phyloP scores from a whole-genome alignment of 2,329 filamentous ascomycete species.

The Calonectria fujianensis region DNA sequence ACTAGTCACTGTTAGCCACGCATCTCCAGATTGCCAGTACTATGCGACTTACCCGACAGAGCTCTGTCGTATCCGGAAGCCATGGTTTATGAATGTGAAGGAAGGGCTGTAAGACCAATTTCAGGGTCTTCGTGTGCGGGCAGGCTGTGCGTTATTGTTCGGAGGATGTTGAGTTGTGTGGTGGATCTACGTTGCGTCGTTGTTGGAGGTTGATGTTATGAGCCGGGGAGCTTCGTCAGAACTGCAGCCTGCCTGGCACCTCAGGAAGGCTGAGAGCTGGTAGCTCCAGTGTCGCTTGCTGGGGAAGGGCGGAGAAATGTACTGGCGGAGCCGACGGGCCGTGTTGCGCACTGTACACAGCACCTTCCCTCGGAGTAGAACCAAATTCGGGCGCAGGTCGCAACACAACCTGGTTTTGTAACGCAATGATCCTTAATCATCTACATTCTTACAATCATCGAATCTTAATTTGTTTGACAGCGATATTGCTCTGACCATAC shows the following conservation, averaged over 20 bases:
- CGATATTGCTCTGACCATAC: neutral
- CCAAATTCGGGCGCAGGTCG: neutral
- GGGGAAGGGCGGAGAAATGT: conserved; percentile 56
- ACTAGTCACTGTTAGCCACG: conserved; percentile 76
- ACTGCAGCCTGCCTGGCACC: conserved; percentile 60
- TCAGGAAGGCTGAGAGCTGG: conserved; percentile 56
- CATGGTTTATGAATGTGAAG: conserved; percentile 68
- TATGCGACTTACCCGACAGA: conserved; percentile 87
- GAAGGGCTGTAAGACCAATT: conserved; percentile 28
- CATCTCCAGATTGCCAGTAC: conserved; percentile 56
- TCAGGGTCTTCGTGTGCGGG: neutral
- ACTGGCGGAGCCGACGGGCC: conserved; percentile 45
- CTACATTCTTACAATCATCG: neutral
- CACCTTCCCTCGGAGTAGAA: neutral
- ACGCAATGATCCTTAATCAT: neutral
- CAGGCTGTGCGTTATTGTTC: conserved; percentile 32
- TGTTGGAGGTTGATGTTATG: conserved; percentile 52
- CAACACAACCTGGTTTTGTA: neutral
- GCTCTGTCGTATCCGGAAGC: conserved; percentile 99
- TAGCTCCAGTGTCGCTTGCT: conserved; percentile 52
- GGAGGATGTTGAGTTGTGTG: conserved; percentile 39
- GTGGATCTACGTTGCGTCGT: conserved; percentile 44
- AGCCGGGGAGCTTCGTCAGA: conserved; percentile 63
- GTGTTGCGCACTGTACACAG: conserved; percentile 39
- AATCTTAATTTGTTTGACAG: neutral